phyloP scores from a whole-genome alignment of 2,329 filamentous ascomycete genomes.

The Colletotrichum godetiae region DNA sequence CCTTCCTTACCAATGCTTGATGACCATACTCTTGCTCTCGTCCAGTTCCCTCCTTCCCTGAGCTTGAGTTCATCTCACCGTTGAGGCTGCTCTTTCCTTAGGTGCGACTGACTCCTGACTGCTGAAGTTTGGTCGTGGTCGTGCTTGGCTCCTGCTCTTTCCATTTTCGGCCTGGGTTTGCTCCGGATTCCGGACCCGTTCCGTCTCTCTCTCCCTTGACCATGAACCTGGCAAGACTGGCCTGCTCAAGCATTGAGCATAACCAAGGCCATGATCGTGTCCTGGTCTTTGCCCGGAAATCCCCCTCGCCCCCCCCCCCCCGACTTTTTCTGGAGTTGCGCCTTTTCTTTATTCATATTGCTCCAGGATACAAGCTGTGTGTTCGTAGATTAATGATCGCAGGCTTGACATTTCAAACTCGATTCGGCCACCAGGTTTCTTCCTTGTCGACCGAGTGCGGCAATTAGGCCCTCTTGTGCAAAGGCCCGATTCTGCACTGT shows the following conservation, averaged over 20 bases:
- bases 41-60: neutral
- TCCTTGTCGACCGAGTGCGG: constrained; percentile 17
- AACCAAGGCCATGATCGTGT: neutral
- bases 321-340: neutral
- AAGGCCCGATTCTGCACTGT: constrained; percentile 20
- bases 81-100: neutral
- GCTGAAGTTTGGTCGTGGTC: neutral
- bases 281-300: neutral
- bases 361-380: neutral
- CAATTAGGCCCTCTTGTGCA: constrained; percentile 15
- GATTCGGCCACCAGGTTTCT: constrained; percentile 4
- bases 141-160: neutral
- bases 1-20: neutral
- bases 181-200: constrained; percentile 1
- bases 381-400: neutral
- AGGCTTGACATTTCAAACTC: neutral
- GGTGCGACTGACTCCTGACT: neutral
- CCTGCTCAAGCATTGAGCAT: neutral
- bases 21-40: neutral
- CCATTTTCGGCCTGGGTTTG: neutral
- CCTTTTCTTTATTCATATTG: neutral
- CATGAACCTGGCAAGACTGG: constrained; percentile 1
- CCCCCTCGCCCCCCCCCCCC: neutral
- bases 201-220: constrained; percentile 1
- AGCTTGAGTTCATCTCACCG: neutral